These are phyloP conservation scores for Tolypocladium album DNA, from an alignment of 2,329 filamentous ascomycete genomes.

Conservation along the genomic window DNA sequence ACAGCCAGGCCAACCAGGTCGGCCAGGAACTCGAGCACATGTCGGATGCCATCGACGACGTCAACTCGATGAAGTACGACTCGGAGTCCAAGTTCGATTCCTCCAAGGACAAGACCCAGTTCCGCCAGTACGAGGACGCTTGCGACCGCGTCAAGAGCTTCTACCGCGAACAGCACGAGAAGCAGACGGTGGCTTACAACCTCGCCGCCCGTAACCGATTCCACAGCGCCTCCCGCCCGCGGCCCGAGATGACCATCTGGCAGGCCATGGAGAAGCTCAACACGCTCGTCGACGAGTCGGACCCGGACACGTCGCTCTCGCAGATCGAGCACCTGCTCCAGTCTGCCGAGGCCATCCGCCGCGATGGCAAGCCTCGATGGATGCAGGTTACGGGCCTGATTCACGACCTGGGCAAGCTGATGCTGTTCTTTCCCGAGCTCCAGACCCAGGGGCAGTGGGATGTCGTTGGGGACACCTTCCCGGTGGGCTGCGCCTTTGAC, in stretches of 20 bases:
- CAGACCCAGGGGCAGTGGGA: slow-evolving; percentile 81
- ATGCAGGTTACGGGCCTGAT: slow-evolving; percentile 71
- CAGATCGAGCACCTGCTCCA: slow-evolving; percentile 89
- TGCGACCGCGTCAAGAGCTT: slow-evolving; percentile 80
- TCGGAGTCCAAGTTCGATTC: slow-evolving; percentile 55
- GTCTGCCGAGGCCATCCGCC: slow-evolving; percentile 78
- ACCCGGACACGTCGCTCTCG: slow-evolving; percentile 77
- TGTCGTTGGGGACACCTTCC: slow-evolving; percentile 80
- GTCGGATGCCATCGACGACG: slow-evolving; percentile 38
- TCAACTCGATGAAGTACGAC: slow-evolving; percentile 42
- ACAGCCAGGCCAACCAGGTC: slow-evolving; percentile 5
- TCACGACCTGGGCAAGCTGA: slow-evolving; percentile 70
- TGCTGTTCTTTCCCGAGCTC: slow-evolving; percentile 60
- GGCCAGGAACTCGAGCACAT: slow-evolving; percentile 32
- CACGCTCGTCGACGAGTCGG: slow-evolving; percentile 80
- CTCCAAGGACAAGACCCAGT: slow-evolving; percentile 68
- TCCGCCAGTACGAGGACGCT: slow-evolving; percentile 74
- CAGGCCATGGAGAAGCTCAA: slow-evolving; percentile 88
- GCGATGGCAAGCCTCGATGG: slow-evolving; percentile 74
- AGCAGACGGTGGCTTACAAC: slow-evolving; percentile 77
- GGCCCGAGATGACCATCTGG: slow-evolving; percentile 75
- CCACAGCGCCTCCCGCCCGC: slow-evolving; percentile 46
- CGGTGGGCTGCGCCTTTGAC: slow-evolving; percentile 67
- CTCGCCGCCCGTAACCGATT: slow-evolving; percentile 57
- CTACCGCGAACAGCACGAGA: slow-evolving; percentile 62